Conservation (phyloP, 331 rosid genomes). For the Acacia concinna region DNA sequence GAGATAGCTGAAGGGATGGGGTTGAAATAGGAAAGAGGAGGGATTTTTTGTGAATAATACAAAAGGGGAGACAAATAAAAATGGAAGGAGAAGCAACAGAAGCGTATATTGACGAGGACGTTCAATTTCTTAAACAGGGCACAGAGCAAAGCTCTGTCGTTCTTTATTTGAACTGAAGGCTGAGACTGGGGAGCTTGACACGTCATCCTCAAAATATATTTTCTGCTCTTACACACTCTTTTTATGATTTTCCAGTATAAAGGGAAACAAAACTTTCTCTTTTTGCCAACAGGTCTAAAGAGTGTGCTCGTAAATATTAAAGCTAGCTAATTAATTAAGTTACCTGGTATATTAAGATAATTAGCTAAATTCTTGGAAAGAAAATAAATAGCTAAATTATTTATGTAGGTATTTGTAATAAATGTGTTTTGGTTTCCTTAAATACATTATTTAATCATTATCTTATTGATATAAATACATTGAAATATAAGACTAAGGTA, state of each 20-base stretch:
- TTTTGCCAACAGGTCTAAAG: too few relatives aligned
- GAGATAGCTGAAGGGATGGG: neutral
- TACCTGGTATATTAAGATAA: too few relatives aligned
- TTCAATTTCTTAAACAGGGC: neutral
- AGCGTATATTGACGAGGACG: neutral
- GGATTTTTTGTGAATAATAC: neutral
- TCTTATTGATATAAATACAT: too few relatives aligned
- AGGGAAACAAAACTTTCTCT: too few relatives aligned
- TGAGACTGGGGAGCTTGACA: neutral
- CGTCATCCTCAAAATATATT: neutral
- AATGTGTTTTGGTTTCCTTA: too few relatives aligned
- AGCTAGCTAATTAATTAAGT: too few relatives aligned
- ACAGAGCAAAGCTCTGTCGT: neutral
- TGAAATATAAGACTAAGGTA: too few relatives aligned
- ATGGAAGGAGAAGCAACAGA: neutral
- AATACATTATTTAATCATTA: too few relatives aligned
- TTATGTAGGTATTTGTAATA: too few relatives aligned
- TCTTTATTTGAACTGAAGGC: neutral
- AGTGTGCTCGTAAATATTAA: too few relatives aligned
- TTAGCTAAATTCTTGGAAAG: too few relatives aligned
- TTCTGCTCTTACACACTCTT: neutral
- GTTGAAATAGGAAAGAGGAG: neutral
- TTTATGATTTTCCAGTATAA: neutral
- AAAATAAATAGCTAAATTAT: too few relatives aligned
- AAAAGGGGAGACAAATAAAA: neutral